Conservation (phyloP, 768 basidiomycete species). For the Cantharellus cinnabarinus region DNA sequence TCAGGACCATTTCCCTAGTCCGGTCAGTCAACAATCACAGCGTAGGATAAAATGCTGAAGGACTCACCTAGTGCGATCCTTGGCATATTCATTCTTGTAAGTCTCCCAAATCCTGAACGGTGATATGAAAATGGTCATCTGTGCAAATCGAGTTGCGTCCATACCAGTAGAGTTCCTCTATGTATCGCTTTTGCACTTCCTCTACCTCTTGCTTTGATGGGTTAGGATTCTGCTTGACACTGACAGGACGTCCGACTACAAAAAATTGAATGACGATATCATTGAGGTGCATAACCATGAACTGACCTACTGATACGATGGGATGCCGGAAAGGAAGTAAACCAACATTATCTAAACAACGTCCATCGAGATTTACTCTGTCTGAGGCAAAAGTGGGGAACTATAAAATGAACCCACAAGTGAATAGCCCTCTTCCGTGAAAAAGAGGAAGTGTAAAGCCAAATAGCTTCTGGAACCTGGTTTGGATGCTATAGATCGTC, state of each 20-base stretch:
- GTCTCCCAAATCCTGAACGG: slow-evolving; percentile 64
- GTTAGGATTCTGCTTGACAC: slow-evolving; percentile 50
- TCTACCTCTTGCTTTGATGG: slow-evolving; percentile 68
- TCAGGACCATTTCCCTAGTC: neutral
- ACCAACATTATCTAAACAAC: slow-evolving; percentile 62
- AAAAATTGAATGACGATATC: neutral
- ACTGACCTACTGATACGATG: slow-evolving; percentile 93
- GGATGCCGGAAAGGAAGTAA: slow-evolving; percentile 88
- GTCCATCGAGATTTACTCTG: neutral
- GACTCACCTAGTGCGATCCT: slow-evolving; percentile 35
- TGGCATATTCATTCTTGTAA: slow-evolving; percentile 87
- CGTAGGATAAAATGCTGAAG: neutral
- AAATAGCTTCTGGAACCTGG: slow-evolving; percentile 77
- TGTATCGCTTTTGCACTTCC: slow-evolving; percentile 65
- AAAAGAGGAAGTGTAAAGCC: slow-evolving; percentile 97
- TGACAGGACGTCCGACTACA: slow-evolving; percentile 77
- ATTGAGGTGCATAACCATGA: neutral
- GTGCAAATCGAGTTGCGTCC: slow-evolving; percentile 11
- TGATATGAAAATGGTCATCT: slow-evolving; percentile 15
- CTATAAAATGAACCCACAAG: slow-evolving; percentile 38
- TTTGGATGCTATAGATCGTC: slow-evolving; percentile 65
- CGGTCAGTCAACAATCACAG: neutral
- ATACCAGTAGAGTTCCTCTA: slow-evolving; percentile 77
- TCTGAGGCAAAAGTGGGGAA: neutral
- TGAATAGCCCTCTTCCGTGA: slow-evolving; percentile 84